A percentile compares a stretch with the other conserved stretches of the same genome.
phyloP scores from a whole-genome alignment of 2,329 filamentous ascomycete genomes.

The Fusarium floridanum region DNA sequence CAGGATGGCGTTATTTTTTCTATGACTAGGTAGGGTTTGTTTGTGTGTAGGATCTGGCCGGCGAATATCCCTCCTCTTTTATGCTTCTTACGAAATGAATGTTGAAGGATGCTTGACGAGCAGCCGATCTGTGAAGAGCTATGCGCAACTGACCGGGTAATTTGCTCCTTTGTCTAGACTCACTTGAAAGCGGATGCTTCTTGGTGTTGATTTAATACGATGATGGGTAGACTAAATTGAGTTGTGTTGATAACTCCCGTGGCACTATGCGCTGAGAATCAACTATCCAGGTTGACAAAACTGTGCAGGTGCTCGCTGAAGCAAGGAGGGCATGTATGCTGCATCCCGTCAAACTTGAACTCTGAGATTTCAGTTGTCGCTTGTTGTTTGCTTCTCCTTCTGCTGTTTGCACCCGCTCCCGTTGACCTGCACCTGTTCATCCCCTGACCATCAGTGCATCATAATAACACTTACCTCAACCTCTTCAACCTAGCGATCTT shows the following conservation, averaged over 20 bases:
- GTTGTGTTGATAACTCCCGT: not conserved
- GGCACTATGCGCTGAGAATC: not conserved
- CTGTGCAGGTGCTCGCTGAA: not conserved
- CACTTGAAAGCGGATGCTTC: not conserved
- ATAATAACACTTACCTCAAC: not conserved
- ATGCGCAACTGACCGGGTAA: not conserved
- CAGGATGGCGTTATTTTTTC: constrained; percentile 40
- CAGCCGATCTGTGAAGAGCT: not conserved
- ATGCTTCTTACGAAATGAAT: constrained; percentile 14
- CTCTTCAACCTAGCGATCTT: not conserved
- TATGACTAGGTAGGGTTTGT: constrained; percentile 7
- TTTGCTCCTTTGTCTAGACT: not conserved
- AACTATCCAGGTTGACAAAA: not conserved
- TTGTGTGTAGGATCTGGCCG: constrained; percentile 21
- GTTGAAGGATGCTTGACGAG: constrained; percentile 1
- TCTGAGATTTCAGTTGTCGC: no score
- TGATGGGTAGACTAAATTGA: not conserved
- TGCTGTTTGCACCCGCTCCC: constrained; percentile 29
- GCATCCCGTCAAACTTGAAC: not conserved
- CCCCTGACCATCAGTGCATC: constrained; percentile 6
- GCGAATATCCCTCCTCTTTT: constrained; percentile 40
- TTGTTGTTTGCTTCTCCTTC: constrained; percentile 12
- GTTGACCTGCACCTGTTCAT: not conserved
- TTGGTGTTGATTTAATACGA: not conserved
- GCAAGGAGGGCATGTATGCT: not conserved